Conservation (phyloP, 176 grass and related monocot species). For the Dactylis glomerata region DNA sequence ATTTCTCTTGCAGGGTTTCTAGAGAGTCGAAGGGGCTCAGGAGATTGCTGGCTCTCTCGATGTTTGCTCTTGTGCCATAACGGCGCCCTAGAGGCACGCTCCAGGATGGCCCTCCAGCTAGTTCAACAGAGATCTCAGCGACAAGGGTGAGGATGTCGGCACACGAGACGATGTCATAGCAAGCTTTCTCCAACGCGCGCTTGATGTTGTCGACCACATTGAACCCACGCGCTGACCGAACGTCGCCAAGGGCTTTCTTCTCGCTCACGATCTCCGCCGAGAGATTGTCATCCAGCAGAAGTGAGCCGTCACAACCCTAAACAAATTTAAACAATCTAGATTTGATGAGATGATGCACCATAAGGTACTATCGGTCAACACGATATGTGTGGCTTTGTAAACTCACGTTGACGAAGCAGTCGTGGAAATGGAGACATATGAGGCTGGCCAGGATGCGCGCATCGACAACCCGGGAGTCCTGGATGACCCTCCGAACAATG, state of each 20-base stretch:
- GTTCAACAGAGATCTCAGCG: background rate
- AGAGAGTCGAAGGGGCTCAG: constrained; percentile 27
- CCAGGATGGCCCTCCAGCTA: constrained; percentile 42
- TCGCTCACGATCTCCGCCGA: background rate
- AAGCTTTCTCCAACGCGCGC: background rate
- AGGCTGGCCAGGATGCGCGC: background rate
- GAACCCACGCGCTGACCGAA: constrained; percentile 24
- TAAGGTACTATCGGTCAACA: no score
- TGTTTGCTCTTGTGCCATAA: constrained; percentile 37
- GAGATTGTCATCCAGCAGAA: background rate
- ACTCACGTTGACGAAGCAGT: constrained; percentile 41
- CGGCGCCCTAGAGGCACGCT: constrained; percentile 39
- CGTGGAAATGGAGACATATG: constrained; percentile 40
- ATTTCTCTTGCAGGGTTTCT: constrained; percentile 32
- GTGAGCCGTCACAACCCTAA: constrained; percentile 11
- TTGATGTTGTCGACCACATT: constrained; percentile 29
- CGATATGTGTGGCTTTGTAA: background rate
- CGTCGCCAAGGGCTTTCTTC: background rate
- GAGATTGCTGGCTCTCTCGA: constrained; percentile 20
- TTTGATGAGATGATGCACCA: background rate
- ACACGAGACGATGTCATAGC: constrained; percentile 29
- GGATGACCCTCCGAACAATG: background rate
- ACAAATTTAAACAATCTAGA: background rate
- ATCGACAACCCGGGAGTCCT: no score
- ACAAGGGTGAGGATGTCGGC: constrained; percentile 10